A percentile compares a stretch with the other conserved stretches of the same genome.
phyloP scores from a whole-genome alignment of 345 rosid genomes.

The Iberis pinnata region DNA sequence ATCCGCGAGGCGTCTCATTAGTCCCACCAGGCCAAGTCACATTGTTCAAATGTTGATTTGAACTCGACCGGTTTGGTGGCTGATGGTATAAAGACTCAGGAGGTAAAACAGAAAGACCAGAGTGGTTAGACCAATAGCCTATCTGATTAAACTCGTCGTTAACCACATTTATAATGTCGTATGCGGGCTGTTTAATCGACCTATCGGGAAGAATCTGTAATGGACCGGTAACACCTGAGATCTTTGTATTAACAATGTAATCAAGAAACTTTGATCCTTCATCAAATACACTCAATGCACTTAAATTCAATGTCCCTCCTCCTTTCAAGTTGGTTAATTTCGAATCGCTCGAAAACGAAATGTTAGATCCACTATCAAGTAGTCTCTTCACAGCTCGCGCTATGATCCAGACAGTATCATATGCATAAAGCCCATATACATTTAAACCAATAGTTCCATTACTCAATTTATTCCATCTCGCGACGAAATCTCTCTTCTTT shows the following conservation, averaged over 20 bases:
- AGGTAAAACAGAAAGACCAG: constrained; percentile 63
- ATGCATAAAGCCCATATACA: constrained; percentile 72
- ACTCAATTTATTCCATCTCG: constrained; percentile 65
- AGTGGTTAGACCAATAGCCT: constrained; percentile 91
- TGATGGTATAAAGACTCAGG: constrained; percentile 65
- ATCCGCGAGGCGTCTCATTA: constrained; percentile 63
- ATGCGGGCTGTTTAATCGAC: constrained; percentile 54
- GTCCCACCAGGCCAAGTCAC: constrained; percentile 90
- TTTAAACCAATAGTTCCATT: constrained; percentile 64
- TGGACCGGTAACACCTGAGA: constrained; percentile 74
- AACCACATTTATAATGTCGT: constrained; percentile 54
- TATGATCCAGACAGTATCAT: constrained; percentile 86
- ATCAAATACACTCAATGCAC: constrained; percentile 66
- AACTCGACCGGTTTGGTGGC: constrained; percentile 59
- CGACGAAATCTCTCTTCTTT: constrained; percentile 48
- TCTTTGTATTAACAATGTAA: constrained; percentile 50
- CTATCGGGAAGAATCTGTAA: constrained; percentile 51
- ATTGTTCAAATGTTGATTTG: constrained; percentile 51
- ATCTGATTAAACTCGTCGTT: constrained; percentile 41
- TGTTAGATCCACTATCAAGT: constrained; percentile 54
- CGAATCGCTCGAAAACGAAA: constrained; percentile 63
- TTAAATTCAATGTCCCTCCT: constrained; percentile 62
- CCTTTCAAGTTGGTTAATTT: constrained; percentile 37
- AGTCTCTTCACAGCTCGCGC: constrained; percentile 66
- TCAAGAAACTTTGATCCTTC: constrained; percentile 52